phyloP scores from a whole-genome alignment of 2,329 filamentous ascomycete genomes.

The Colletotrichum salicis region DNA sequence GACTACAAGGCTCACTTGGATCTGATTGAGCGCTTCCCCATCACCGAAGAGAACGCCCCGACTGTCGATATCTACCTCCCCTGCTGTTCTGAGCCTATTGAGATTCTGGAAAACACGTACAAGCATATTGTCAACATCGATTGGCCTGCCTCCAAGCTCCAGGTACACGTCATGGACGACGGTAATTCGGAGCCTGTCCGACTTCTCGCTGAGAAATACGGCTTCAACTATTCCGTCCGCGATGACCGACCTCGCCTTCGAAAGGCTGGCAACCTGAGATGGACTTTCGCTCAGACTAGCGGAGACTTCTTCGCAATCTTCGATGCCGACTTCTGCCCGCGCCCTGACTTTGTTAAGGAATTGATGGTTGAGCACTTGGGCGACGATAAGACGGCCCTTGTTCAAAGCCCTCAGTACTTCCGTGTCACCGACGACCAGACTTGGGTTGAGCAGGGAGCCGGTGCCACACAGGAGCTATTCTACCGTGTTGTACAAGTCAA shows the following conservation, averaged over 20 bases:
- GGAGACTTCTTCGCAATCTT: constrained; percentile 56
- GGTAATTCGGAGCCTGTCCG: constrained; percentile 46
- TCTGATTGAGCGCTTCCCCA: constrained; percentile 44
- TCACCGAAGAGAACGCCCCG: constrained; percentile 47
- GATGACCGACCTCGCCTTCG: constrained; percentile 53
- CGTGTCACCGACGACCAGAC: constrained; percentile 51
- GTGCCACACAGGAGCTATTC: constrained; percentile 53
- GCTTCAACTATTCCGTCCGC: constrained; percentile 53
- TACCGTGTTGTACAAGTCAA: constrained; percentile 56
- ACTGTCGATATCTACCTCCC: constrained; percentile 54
- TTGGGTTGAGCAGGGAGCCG: constrained; percentile 56
- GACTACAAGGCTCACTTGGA: constrained; percentile 48
- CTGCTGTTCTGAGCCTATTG: constrained; percentile 54
- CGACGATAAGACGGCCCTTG: constrained; percentile 50
- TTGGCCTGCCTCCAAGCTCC: constrained; percentile 49
- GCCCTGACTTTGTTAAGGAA: constrained; percentile 52
- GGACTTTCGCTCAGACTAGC: constrained; percentile 50
- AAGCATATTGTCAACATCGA: constrained; percentile 47
- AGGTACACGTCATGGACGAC: constrained; percentile 53
- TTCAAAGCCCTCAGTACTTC: constrained; percentile 56
- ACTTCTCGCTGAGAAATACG: constrained; percentile 44
- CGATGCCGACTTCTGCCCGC: constrained; percentile 55
- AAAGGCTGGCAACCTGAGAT: constrained; percentile 55
- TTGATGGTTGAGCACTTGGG: constrained; percentile 51
- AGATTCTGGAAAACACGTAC: constrained; percentile 51